These are phyloP conservation scores for Alternaria gaisen DNA, from an alignment of 2,329 filamentous ascomycete species.

Conservation along the genomic window DNA sequence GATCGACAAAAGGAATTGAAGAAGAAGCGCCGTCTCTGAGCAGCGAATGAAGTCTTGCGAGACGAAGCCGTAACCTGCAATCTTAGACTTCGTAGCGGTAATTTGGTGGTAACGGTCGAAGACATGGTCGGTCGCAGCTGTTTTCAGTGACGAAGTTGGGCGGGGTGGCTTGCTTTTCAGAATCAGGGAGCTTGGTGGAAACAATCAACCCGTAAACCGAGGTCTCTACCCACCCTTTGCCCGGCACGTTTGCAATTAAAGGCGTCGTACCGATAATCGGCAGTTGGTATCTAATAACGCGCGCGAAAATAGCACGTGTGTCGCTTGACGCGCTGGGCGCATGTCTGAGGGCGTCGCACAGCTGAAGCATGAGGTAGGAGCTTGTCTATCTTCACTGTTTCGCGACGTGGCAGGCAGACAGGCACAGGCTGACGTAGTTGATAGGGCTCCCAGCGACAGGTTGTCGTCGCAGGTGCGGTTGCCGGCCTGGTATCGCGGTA, in stretches of 20 bases:
- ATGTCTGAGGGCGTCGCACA: constrained; percentile 71
- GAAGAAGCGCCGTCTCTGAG: constrained; percentile 22
- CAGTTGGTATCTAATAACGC: constrained; percentile 19
- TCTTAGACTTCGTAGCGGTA: constrained; percentile 8
- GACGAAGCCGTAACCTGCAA: background rate
- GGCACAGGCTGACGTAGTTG: constrained; percentile 8
- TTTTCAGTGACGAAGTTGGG: constrained; percentile 13
- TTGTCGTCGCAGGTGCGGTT: constrained; percentile 70
- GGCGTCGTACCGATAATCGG: constrained; percentile 19
- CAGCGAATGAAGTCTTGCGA: constrained; percentile 1
- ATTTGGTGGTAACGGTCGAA: constrained; percentile 34
- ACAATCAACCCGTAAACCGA: constrained; percentile 29
- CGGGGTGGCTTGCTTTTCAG: constrained; percentile 31
- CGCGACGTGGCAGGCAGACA: background rate
- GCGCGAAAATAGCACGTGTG: constrained; percentile 27
- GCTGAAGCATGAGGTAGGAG: constrained; percentile 72
- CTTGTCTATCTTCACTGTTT: background rate
- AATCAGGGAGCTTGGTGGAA: constrained; percentile 24
- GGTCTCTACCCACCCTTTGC: constrained; percentile 24
- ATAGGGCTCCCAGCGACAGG: constrained; percentile 72
- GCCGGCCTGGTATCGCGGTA: constrained; percentile 91
- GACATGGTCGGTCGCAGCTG: constrained; percentile 37
- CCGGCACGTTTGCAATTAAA: constrained; percentile 22
- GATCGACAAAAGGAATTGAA: constrained; percentile 32
- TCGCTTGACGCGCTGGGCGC: constrained; percentile 55